Evolutionary conservation across 108 stramenopile species (phyloP), one percentile per base, ranked within the genome.

Genomic region (Nitzschia inconspicua): DNA sequence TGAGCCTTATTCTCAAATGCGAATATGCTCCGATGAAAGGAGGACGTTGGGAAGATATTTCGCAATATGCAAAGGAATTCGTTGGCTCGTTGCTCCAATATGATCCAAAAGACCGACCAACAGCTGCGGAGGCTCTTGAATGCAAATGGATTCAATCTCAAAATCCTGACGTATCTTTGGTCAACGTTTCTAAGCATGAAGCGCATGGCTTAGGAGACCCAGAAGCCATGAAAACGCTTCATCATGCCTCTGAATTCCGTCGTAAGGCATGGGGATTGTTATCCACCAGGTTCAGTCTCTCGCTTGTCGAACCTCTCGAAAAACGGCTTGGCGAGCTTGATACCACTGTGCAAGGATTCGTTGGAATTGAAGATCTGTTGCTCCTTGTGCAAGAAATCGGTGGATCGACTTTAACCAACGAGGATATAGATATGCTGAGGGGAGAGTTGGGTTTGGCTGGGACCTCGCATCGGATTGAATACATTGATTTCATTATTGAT

Each of bases 71-170:
- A 6, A 84, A 80, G 37, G 23, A 69, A 6, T 88, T 92, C 57
- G 79, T 88, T 47, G 42, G 41, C 1, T 54, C 47, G 13, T 59
- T 87, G 10, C 68, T 88, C 44, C 61, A 73, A 18, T 36, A 75
- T 9, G 73, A 84, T 72, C 83, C 80, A 16, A 63, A 47, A 36
- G 28, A 68, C 44, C 72, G 86, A n/a, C 83, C 83, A 8, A 64
- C 78, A 9, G 83, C 77, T 2, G 43, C 60, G 10, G 65, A 82
- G 7, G 64, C 70, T 9, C 32, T 70, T n/a, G n/a, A n/a, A n/a
- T n/a, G n/a, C n/a, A 3, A 18, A 44, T 37, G 20, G 11, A 39
- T 39, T 39, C 37, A 11, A 39, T 11, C 11, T 39, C 37, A 11
- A 11, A 11, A 39, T 11, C 11, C 11, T 9, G 9, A 39, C 11